Percentiles rank a stretch among this genome's conserved stretches.
These are phyloP conservation scores for Naganishia liquefaciens DNA, from an alignment of 1,284 basidiomycete genomes.

Conservation along the genomic window DNA sequence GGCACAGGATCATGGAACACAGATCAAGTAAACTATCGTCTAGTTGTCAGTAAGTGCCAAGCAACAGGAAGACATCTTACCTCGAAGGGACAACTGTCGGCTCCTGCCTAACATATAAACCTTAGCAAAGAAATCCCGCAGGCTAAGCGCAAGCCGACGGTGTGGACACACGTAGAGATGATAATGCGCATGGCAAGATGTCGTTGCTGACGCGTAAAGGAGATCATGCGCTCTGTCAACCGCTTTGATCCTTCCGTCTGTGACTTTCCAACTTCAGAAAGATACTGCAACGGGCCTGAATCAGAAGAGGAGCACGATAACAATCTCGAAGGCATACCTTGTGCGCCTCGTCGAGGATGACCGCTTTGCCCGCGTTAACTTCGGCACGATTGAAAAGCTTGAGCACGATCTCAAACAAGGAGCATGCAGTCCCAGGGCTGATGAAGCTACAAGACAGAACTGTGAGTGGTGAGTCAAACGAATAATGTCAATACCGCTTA, in stretches of 20 bases:
- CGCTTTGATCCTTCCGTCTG: constrained; percentile 55
- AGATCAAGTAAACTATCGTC: constrained; percentile 62
- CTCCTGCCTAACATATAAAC: constrained; percentile 55
- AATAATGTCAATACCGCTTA: neutral
- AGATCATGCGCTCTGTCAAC: constrained; percentile 62
- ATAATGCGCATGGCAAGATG: constrained; percentile 70
- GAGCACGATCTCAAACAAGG: constrained; percentile 67
- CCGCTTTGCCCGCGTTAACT: constrained; percentile 65
- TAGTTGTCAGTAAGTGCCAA: neutral
- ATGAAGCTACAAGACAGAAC: constrained; percentile 56
- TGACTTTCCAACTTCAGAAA: constrained; percentile 54
- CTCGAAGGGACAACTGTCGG: constrained; percentile 68
- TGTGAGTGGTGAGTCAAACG: neutral
- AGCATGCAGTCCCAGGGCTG: constrained; percentile 65
- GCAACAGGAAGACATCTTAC: neutral
- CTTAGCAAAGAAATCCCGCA: neutral
- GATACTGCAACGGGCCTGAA: constrained; percentile 58
- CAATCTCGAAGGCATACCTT: constrained; percentile 57
- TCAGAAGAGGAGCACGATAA: neutral
- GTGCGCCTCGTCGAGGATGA: constrained; percentile 72
- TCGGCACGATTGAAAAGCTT: constrained; percentile 66
- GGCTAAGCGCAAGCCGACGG: constrained; percentile 13
- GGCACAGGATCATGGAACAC: constrained; percentile 65
- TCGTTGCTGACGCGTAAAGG: constrained; percentile 67
- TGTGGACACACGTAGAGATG: constrained; percentile 68